A percentile compares a stretch with the other conserved stretches of the same genome.
Conservation (phyloP, 108 stramenopile genomes). For the Stephanodiscus triporus region DNA sequence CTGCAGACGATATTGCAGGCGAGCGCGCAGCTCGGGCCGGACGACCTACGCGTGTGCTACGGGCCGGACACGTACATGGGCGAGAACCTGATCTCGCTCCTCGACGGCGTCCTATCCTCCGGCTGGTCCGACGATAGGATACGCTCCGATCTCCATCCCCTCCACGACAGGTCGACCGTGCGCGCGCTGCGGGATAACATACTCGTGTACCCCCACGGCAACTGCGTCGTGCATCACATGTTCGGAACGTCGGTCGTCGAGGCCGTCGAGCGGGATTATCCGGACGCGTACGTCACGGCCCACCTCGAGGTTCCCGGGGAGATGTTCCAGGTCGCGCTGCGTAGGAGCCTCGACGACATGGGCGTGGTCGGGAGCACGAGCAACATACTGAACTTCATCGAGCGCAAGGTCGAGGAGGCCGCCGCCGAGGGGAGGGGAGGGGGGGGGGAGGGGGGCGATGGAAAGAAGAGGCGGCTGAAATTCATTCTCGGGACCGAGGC, state of each 20-base stretch:
- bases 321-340: slow-evolving; percentile 96
- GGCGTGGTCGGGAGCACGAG: slow-evolving; percentile 93
- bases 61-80: slow-evolving; percentile 99
- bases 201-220: slow-evolving; percentile 83
- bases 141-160: slow-evolving; percentile 63
- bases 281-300: slow-evolving; percentile 89
- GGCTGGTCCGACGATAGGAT: slow-evolving; percentile 77
- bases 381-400: slow-evolving; percentile 94
- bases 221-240: slow-evolving; percentile 97
- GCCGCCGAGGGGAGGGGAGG: slow-evolving; percentile 10
- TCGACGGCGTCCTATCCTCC: slow-evolving; percentile 52
- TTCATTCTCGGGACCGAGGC: slow-evolving; percentile 94
- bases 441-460: slow-evolving; percentile 3
- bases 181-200: slow-evolving; percentile 63
- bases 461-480: slow-evolving; percentile 53
- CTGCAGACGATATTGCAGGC: slow-evolving; percentile 91
- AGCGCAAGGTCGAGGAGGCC: slow-evolving; percentile 79
- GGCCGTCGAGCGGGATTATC: slow-evolving; percentile 67
- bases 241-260: slow-evolving; percentile 83
- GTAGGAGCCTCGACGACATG: slow-evolving; percentile 68
- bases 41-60: slow-evolving; percentile 73
- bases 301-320: slow-evolving; percentile 97
- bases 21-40: slow-evolving; percentile 72
- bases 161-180: slow-evolving; percentile 60
- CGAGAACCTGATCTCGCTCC: slow-evolving; percentile 79